These are phyloP conservation scores for Jamesozyma rosinii DNA, from an alignment of 805 yeast genomes.

Conservation along the genomic window DNA sequence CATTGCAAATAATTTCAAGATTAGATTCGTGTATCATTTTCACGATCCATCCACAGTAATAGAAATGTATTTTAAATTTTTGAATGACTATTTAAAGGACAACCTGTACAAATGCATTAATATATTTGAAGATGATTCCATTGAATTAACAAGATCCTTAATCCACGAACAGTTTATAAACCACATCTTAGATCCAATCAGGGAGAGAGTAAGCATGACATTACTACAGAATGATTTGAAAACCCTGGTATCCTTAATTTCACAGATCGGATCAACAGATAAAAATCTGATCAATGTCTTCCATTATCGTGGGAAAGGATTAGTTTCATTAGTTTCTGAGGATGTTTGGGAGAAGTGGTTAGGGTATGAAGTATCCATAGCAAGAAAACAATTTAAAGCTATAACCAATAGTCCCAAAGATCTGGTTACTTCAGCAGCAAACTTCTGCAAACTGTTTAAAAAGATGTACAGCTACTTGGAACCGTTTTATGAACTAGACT, in stretches of 20 bases:
- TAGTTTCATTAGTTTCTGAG: slow-evolving; percentile 20
- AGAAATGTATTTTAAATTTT: slow-evolving; percentile 44
- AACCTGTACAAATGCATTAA: slow-evolving; percentile 35
- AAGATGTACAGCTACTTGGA: slow-evolving; percentile 34
- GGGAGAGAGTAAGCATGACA: slow-evolving; percentile 33
- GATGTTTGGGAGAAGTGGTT: slow-evolving; percentile 40
- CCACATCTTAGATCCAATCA: slow-evolving; percentile 34
- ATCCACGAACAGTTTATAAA: slow-evolving; percentile 35
- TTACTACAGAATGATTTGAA: slow-evolving; percentile 34
- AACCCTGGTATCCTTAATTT: slow-evolving; percentile 30
- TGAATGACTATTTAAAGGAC: slow-evolving; percentile 37
- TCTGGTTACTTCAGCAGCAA: slow-evolving; percentile 19
- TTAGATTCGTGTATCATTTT: slow-evolving; percentile 49
- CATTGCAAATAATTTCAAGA: slow-evolving; percentile 37
- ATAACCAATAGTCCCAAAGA: slow-evolving; percentile 29
- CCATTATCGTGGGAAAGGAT: slow-evolving; percentile 35
- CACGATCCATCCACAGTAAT: slow-evolving; percentile 37
- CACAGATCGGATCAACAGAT: slow-evolving; percentile 36
- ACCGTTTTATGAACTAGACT: slow-evolving; percentile 30
- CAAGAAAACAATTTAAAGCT: slow-evolving; percentile 37
- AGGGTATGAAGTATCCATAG: slow-evolving; percentile 38
- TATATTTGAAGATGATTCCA: slow-evolving; percentile 32
- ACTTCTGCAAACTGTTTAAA: slow-evolving; percentile 40
- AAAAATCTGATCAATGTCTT: slow-evolving; percentile 31
- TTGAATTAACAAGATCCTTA: slow-evolving; percentile 21